Evolutionary conservation across 2,329 filamentous ascomycete genomes (phyloP).

Genomic region (Fusarium devonianum): DNA sequence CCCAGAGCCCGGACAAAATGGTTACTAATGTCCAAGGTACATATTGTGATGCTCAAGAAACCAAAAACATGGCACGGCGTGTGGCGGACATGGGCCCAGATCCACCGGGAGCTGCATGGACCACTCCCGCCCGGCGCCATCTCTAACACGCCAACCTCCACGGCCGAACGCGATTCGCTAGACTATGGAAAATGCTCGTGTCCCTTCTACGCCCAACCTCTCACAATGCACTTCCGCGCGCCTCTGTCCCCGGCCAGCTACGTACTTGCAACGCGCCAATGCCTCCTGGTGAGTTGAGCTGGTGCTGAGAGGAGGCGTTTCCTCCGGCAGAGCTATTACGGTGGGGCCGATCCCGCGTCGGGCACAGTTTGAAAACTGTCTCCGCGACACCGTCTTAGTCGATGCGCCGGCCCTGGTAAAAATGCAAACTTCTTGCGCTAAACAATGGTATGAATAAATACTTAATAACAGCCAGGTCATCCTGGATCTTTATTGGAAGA

Average conservation of each 20-base stretch:
- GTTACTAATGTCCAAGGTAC: not conserved
- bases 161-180: slow-evolving; percentile 5
- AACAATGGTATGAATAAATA: no score
- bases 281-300: slow-evolving; percentile 16
- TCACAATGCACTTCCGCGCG: slow-evolving; percentile 11
- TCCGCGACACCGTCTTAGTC: slow-evolving; percentile 21
- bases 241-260: slow-evolving; percentile 20
- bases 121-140: slow-evolving; percentile 20
- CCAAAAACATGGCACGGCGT: slow-evolving; percentile 2
- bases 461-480: no score
- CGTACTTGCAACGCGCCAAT: slow-evolving; percentile 7
- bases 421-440: no score
- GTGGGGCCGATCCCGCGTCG: slow-evolving; percentile 31
- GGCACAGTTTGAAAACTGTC: slow-evolving; percentile 6
- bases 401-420: not conserved
- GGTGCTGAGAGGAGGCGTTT: slow-evolving; percentile 19
- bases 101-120: slow-evolving; percentile 22
- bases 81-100: slow-evolving; percentile 30
- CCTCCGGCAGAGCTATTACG: slow-evolving; percentile 22
- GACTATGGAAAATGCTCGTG: not conserved
- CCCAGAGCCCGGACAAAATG: slow-evolving; percentile 11
- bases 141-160: slow-evolving; percentile 17
- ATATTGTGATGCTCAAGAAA: not conserved
- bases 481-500: no score
- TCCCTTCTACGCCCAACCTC: slow-evolving; percentile 8